These are phyloP conservation scores for Tulasnella sp. DNA, from an alignment of 768 basidiomycete species.

Conservation along the genomic window DNA sequence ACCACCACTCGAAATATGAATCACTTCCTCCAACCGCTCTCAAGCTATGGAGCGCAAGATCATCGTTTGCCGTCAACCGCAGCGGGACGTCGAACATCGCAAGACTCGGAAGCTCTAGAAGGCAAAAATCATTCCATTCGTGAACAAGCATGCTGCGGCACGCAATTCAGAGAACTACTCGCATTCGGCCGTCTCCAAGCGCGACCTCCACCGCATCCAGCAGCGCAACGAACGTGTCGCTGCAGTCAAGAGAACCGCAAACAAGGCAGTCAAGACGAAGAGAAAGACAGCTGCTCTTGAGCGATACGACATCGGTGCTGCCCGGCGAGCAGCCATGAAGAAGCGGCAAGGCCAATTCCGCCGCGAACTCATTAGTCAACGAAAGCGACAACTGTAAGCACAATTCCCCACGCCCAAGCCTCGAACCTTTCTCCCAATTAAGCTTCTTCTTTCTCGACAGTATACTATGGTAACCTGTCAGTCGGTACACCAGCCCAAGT, in stretches of 20 bases:
- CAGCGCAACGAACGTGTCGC: background rate
- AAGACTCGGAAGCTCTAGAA: too few relatives aligned
- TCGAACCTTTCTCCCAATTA: background rate
- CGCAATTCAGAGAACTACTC: background rate
- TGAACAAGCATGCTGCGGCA: background rate
- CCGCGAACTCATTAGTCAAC: background rate
- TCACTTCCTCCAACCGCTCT: too few relatives aligned
- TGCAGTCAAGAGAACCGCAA: background rate
- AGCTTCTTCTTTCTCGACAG: background rate
- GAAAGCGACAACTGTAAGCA: background rate
- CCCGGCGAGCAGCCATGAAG: background rate
- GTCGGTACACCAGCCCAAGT: constrained; percentile 10
- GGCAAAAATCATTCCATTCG: background rate
- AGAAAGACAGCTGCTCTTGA: background rate
- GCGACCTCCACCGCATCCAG: background rate
- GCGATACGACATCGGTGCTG: background rate
- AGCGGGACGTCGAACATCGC: too few relatives aligned
- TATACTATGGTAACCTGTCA: background rate
- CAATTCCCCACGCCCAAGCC: background rate
- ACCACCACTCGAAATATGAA: too few relatives aligned
- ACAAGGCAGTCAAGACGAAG: background rate
- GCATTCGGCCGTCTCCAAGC: background rate
- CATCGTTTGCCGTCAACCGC: too few relatives aligned
- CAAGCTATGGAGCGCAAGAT: too few relatives aligned
- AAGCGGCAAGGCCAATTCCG: background rate